Evolutionary conservation across 1,139 yeast species (phyloP).

Genomic region (Hyphopichia khmerensis): DNA sequence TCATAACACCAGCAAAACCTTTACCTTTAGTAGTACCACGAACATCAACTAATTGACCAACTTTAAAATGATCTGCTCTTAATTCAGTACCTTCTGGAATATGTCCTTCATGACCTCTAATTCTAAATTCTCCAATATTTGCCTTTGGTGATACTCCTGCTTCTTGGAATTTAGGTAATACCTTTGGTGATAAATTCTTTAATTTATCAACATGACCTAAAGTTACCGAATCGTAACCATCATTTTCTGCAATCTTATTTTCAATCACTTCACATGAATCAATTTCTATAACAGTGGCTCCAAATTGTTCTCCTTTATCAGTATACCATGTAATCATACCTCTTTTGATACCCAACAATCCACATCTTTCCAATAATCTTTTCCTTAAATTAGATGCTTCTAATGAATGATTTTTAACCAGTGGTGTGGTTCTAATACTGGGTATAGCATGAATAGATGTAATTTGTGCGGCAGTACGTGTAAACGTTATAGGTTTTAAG

Average conservation of each 20-base stretch:
- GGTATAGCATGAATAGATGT: constrained; percentile 56
- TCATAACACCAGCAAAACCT: constrained; percentile 99
- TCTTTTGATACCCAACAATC: constrained; percentile 75
- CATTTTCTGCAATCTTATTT: constrained; percentile 62
- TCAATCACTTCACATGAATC: constrained; percentile 84
- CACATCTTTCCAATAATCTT: constrained; percentile 73
- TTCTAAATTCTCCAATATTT: constrained; percentile 73
- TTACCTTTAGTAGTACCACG: constrained; percentile 85
- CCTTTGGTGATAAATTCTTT: constrained; percentile 60
- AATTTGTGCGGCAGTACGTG: constrained; percentile 47
- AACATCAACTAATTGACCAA: constrained; percentile 83
- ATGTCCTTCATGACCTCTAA: constrained; percentile 62
- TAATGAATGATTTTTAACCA: constrained; percentile 52
- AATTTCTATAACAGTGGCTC: constrained; percentile 84
- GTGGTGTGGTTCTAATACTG: constrained; percentile 41
- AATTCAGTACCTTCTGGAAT: constrained; percentile 77
- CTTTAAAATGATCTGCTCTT: constrained; percentile 78
- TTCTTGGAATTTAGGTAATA: constrained; percentile 75
- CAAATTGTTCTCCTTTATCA: constrained; percentile 63
- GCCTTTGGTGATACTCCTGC: constrained; percentile 87
- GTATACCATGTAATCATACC: constrained; percentile 90
- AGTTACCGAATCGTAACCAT: constrained; percentile 85
- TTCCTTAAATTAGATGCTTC: constrained; percentile 62
- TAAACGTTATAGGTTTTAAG: constrained; percentile 12
- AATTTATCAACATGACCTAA: constrained; percentile 81